Conservation (phyloP, 202 grass and related monocot species). For the Digitaria exilis region DNA sequence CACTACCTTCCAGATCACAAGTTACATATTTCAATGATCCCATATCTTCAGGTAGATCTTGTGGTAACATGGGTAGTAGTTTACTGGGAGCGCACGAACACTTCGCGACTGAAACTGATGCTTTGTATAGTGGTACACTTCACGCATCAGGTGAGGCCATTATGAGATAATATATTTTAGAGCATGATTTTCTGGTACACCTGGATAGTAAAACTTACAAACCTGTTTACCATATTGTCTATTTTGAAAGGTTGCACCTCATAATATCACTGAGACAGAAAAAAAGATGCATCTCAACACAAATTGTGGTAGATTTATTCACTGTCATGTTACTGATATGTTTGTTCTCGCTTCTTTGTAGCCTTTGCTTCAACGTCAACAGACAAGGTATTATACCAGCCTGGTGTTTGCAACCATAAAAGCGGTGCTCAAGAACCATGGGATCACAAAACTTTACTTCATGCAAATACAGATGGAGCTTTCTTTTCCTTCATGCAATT, state of each 20-base stretch:
- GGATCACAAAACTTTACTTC: conserved; percentile 6
- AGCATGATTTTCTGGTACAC: conserved; percentile 19
- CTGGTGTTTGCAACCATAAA: conserved; percentile 24
- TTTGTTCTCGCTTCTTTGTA: conserved; percentile 49
- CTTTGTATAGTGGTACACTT: conserved; percentile 18
- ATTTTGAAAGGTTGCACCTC: conserved; percentile 15
- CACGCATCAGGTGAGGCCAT: conserved; percentile 47
- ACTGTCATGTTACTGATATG: conserved; percentile 33
- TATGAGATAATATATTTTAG: conserved; percentile 30
- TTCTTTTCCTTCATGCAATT: neutral
- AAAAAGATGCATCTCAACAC: neutral
- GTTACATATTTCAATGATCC: conserved; percentile 30
- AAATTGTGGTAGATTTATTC: conserved; percentile 18
- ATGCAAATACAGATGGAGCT: neutral
- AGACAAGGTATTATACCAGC: conserved; percentile 47
- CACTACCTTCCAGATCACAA: conserved; percentile 45
- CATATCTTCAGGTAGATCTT: conserved; percentile 31
- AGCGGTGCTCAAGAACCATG: conserved; percentile 2
- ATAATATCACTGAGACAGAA: conserved; percentile 5
- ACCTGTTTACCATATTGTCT: conserved; percentile 23
- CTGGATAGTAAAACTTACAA: conserved; percentile 19
- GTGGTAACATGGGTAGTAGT: conserved; percentile 29
- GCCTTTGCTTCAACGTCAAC: conserved; percentile 40
- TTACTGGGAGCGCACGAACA: conserved; percentile 31
- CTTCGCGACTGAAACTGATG: conserved; percentile 34